A percentile compares a stretch with the other conserved stretches of the same genome.
These are phyloP conservation scores for Lithospermum erythrorhizon DNA, from an alignment of 257 asterid species.

Conservation along the genomic window DNA sequence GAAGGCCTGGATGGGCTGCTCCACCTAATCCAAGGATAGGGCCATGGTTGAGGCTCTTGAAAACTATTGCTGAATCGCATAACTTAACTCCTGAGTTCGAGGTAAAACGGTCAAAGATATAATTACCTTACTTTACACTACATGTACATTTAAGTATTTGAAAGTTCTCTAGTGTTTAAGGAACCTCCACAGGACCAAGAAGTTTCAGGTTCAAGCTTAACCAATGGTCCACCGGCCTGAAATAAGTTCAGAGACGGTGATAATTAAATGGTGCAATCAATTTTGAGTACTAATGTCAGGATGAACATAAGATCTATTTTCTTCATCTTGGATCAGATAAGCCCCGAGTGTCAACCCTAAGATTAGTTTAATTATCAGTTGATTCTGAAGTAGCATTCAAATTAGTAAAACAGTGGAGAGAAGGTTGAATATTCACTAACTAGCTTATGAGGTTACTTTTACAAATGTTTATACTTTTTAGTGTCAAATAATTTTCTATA, in stretches of 20 bases:
- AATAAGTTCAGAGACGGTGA: too few species aligned
- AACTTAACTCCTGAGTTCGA: conserved; percentile 26
- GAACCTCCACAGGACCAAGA: neutral
- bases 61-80: conserved; percentile 21
- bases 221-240: too few species aligned
- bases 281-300: too few species aligned
- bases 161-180: neutral
- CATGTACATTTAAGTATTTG: neutral
- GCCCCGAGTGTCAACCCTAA: too few species aligned
- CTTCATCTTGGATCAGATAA: too few species aligned
- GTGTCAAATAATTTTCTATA: neutral
- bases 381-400: too few species aligned
- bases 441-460: neutral
- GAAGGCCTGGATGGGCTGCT: conserved; percentile 35
- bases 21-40: conserved; percentile 32
- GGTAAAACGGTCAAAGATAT: conserved; percentile 7
- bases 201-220: neutral
- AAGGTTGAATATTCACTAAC: neutral
- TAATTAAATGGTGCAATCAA: too few species aligned
- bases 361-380: too few species aligned
- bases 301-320: too few species aligned
- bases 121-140: neutral
- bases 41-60: conserved; percentile 29
- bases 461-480: neutral
- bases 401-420: too few species aligned